Percentiles rank a stretch among this genome's conserved stretches.
These are phyloP conservation scores for Tetrahymena malaccensis DNA, from an alignment of 73 alveolate species.

Conservation along the genomic window DNA sequence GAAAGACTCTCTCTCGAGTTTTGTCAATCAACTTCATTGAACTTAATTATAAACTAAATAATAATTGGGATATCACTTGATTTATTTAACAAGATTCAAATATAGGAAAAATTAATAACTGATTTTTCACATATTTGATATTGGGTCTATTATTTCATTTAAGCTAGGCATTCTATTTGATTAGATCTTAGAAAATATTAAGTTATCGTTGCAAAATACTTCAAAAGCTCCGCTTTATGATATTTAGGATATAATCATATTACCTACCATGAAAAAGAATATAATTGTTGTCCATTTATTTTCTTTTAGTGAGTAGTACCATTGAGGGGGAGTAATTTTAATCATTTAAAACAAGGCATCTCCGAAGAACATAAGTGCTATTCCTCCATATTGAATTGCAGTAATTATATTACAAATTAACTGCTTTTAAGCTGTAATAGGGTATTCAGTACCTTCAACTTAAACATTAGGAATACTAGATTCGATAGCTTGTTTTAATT, in stretches of 20 bases:
- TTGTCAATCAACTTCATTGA: neutral
- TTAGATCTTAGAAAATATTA: neutral
- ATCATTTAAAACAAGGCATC: neutral
- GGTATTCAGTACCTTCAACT: neutral
- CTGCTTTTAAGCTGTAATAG: neutral
- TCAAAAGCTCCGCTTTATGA: neutral
- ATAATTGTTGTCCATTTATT: neutral
- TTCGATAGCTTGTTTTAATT: neutral
- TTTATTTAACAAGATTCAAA: neutral
- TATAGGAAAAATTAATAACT: neutral
- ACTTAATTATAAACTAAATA: neutral
- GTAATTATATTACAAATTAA: neutral
- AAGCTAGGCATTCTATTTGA: neutral
- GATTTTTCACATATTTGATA: neutral
- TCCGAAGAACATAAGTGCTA: neutral
- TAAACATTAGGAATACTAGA: neutral
- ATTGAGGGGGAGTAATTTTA: neutral
- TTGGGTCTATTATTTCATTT: neutral
- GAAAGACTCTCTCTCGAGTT: conserved; percentile 1
- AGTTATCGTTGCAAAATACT: neutral
- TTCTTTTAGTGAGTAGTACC: neutral
- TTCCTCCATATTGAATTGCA: neutral
- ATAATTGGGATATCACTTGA: neutral
- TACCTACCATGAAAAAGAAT: neutral
- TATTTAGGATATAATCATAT: neutral